phyloP scores from a whole-genome alignment of 2,329 filamentous ascomycete species.

The Hypoxylon sp. region DNA sequence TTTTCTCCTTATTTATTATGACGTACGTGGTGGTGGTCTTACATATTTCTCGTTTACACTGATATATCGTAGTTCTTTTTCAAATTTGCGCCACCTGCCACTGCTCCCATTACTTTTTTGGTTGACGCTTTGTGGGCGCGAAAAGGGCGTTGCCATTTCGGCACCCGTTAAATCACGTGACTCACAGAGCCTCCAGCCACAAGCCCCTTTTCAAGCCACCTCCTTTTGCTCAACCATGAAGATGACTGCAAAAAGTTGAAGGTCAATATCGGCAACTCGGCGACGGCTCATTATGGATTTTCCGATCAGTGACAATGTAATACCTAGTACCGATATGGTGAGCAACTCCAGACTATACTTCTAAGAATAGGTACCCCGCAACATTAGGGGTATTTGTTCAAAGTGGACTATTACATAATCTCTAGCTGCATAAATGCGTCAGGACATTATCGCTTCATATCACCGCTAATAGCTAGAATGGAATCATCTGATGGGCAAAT shows the following conservation, averaged over 20 bases:
- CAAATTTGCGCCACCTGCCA: background rate
- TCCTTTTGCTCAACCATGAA: background rate
- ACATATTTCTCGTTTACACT: background rate
- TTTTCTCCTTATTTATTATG: constrained; percentile 8
- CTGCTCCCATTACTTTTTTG: background rate
- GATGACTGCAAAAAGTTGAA: background rate
- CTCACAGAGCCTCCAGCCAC: background rate
- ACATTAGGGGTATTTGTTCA: background rate
- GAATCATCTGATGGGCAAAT: background rate
- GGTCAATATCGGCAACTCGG: background rate
- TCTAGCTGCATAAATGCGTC: background rate
- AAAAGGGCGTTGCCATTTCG: background rate
- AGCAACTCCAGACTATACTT: too few relatives aligned
- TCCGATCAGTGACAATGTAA: too few relatives aligned
- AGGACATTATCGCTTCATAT: background rate
- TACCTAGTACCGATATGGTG: too few relatives aligned
- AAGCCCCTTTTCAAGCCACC: background rate
- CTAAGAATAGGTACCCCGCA: background rate
- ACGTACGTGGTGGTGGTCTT: too few relatives aligned
- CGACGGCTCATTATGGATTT: background rate
- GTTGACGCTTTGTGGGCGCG: background rate
- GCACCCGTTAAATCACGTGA: background rate
- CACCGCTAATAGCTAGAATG: background rate
- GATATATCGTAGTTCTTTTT: background rate
- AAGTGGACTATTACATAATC: background rate